These are phyloP conservation scores for Septoria linicola DNA, from an alignment of 2,329 filamentous ascomycete genomes.

Conservation along the genomic window DNA sequence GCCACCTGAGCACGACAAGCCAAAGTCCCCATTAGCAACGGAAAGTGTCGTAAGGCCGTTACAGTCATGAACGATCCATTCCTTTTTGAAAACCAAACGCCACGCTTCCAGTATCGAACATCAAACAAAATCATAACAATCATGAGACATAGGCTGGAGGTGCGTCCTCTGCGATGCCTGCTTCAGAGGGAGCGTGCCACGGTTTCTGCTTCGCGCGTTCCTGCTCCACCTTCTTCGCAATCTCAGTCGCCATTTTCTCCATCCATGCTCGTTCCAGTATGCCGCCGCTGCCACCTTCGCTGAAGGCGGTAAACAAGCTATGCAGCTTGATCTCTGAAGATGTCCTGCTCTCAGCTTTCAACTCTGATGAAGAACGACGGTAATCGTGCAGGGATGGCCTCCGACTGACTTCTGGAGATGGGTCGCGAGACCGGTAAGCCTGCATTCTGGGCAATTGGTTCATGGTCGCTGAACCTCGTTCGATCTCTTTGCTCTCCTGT, in stretches of 20 bases:
- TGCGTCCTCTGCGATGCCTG: slow-evolving; percentile 30
- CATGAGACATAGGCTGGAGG: slow-evolving; percentile 41
- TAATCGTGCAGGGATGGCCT: slow-evolving; percentile 18
- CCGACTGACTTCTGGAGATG: slow-evolving; percentile 26
- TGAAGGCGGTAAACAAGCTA: slow-evolving; percentile 26
- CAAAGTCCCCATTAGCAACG: background rate
- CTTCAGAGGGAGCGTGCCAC: slow-evolving; percentile 22
- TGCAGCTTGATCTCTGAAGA: slow-evolving; percentile 25
- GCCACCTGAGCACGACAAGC: background rate
- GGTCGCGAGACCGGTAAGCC: slow-evolving; percentile 24
- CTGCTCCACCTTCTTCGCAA: slow-evolving; percentile 81
- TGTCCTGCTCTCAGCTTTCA: slow-evolving; percentile 6
- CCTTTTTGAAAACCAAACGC: slow-evolving; percentile 5
- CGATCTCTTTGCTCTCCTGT: slow-evolving; percentile 15
- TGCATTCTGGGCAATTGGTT: slow-evolving; percentile 24
- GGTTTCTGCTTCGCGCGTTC: slow-evolving; percentile 60
- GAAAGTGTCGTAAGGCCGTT: slow-evolving; percentile 11
- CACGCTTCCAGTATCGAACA: slow-evolving; percentile 1
- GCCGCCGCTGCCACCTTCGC: slow-evolving; percentile 41
- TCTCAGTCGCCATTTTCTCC: slow-evolving; percentile 90
- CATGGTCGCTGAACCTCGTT: slow-evolving; percentile 10
- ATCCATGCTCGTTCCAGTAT: slow-evolving; percentile 83
- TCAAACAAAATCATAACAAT: slow-evolving; percentile 8
- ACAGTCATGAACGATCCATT: slow-evolving; percentile 1
- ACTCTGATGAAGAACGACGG: slow-evolving; percentile 21